phyloP scores from a whole-genome alignment of 2,329 filamentous ascomycete genomes.

The Fusarium annulatum region DNA sequence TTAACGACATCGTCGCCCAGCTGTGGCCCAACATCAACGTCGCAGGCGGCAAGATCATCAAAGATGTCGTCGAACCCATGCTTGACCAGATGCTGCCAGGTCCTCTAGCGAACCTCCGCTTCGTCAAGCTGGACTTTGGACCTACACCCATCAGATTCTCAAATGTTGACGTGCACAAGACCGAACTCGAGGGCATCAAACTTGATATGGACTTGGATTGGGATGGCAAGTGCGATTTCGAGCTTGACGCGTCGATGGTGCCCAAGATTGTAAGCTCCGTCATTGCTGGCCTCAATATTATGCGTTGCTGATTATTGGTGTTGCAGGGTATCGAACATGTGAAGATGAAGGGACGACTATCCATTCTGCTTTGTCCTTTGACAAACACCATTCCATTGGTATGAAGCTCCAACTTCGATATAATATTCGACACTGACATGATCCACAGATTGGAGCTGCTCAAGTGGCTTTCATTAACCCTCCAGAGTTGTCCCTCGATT shows the following conservation, averaged over 20 bases:
- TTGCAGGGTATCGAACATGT: slow-evolving; percentile 41
- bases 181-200: slow-evolving; percentile 39
- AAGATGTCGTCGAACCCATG: slow-evolving; percentile 42
- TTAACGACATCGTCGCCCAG: slow-evolving; percentile 44
- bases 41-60: slow-evolving; percentile 40
- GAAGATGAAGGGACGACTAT: slow-evolving; percentile 39
- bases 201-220: slow-evolving; percentile 44
- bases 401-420: rapidly evolving
- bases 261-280: slow-evolving; percentile 37
- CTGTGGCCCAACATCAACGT: slow-evolving; percentile 46
- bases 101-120: slow-evolving; percentile 35
- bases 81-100: slow-evolving; percentile 40
- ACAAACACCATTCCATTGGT: slow-evolving; percentile 42
- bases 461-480: slow-evolving; percentile 44
- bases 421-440: background rate
- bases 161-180: slow-evolving; percentile 42
- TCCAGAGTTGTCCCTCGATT: slow-evolving; percentile 33
- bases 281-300: background rate
- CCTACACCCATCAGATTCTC: slow-evolving; percentile 35
- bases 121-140: slow-evolving; percentile 42
- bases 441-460: slow-evolving; percentile 39
- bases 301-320: background rate
- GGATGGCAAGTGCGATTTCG: slow-evolving; percentile 41
- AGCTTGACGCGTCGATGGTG: slow-evolving; percentile 42
- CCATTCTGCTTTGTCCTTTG: slow-evolving; percentile 38